Evolutionary conservation across 306 rosid species (phyloP), one percentile per base, ranked within the genome.

Genomic region (Trifolium subterraneum): DNA sequence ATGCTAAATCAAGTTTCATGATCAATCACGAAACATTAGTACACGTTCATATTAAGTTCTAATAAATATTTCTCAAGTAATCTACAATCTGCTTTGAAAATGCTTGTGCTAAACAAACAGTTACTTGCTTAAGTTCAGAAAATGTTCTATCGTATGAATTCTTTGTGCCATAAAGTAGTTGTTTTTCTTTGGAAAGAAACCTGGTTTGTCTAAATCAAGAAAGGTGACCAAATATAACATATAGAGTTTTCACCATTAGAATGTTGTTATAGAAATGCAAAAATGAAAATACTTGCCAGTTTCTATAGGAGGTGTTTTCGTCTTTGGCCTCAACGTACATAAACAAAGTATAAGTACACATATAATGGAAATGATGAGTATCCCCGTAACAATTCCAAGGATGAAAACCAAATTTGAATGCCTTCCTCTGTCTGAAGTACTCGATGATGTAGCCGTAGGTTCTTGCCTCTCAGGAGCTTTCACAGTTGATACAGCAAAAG

Each of bases 371-470:
- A 87, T 60, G 82, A 94, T 83, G 81, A 94, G 86, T 76, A 92
- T 16, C 12, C 89, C 91, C 10, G 86, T 85, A 56, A 91, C 89
- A 76, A 94, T 79, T 62, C 93, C 92, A 82, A 94, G 74, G 81
- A 91, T 68, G 78, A 78, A 85, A 70, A 74, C 79, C 88, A 90
- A 84, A 69, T 85, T 88, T 18, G 93, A 87, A 86, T 75, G 95
- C 48, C 70, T 80, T 77, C 73, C 89, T 50, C 82, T 69, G 74
- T 61, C 83, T 68, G 95, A 80, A 79, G 84, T 56, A 84, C 70
- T 76, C 6, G 19, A 29, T 38, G 91, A 66, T 72, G 90, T 65
- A 71, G 88, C 61, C 70, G 81, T 54, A 44, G 89, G 84, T 68
- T 83, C 64, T 27, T 19, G 87, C 70, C 70, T 68, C 38, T 64